Percentiles rank a stretch among this genome's conserved stretches.
These are phyloP conservation scores for Scutellaria barbata DNA, from an alignment of 257 asterid genomes.

Conservation along the genomic window DNA sequence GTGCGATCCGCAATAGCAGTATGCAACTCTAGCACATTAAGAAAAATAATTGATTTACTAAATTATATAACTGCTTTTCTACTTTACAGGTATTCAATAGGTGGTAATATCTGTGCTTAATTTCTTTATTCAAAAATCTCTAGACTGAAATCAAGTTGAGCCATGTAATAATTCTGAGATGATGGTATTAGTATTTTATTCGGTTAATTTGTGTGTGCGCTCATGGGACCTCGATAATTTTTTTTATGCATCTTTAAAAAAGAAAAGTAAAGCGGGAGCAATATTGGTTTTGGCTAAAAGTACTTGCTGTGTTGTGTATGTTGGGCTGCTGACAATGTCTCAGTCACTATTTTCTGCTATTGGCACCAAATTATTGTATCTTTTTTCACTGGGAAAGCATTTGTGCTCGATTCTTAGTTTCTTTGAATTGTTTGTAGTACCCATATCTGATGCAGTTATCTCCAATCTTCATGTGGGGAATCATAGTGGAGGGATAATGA, in stretches of 20 bases:
- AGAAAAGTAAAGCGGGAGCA: neutral
- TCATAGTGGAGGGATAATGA: neutral
- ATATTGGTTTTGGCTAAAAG: neutral
- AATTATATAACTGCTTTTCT: neutral
- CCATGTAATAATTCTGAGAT: constrained; percentile 15
- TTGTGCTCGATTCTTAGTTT: constrained; percentile 9
- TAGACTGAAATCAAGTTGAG: neutral
- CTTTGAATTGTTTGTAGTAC: neutral
- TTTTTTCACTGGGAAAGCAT: constrained; percentile 8
- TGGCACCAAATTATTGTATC: neutral
- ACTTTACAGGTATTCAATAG: neutral
- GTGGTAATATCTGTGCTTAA: constrained; percentile 12
- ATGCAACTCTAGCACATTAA: neutral
- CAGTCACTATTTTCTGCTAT: neutral
- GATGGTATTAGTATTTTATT: neutral
- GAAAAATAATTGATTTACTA: neutral
- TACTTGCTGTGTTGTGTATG: neutral
- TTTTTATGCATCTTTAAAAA: neutral
- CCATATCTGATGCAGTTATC: constrained; percentile 5
- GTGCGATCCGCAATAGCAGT: neutral
- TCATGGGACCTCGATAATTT: neutral
- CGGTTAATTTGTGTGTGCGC: neutral
- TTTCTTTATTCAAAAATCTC: constrained; percentile 14
- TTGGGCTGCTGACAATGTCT: neutral
- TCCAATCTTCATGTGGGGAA: neutral